Percentiles rank a stretch among this genome's conserved stretches.
Evolutionary conservation across 345 rosid species (phyloP).

Genomic region (Murraya paniculata): DNA sequence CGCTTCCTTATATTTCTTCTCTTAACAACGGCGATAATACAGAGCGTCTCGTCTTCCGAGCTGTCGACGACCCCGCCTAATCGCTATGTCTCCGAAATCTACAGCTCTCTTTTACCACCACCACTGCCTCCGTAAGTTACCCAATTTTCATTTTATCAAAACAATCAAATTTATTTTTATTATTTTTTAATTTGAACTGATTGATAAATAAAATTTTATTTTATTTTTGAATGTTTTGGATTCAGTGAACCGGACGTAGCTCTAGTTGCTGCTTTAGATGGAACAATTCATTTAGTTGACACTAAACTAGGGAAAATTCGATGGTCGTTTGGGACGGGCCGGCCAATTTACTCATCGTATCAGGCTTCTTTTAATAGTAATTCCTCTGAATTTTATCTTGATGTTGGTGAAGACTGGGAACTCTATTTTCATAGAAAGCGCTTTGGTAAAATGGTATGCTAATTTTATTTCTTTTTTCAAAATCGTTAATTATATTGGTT

Average conservation of each 20-base stretch:
- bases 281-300: slow-evolving; percentile 51
- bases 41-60: slow-evolving; percentile 33
- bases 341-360: slow-evolving; percentile 63
- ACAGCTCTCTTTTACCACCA: slow-evolving; percentile 36
- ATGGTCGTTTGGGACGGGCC: slow-evolving; percentile 54
- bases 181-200: neutral
- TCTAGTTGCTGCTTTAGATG: slow-evolving; percentile 50
- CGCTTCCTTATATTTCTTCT: slow-evolving; percentile 37
- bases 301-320: slow-evolving; percentile 27
- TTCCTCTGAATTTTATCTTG: slow-evolving; percentile 47
- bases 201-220: neutral
- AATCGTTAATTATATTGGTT: neutral
- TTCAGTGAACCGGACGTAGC: slow-evolving; percentile 39
- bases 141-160: neutral
- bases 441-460: slow-evolving; percentile 40
- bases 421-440: slow-evolving; percentile 44
- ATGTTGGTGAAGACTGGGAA: slow-evolving; percentile 59
- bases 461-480: neutral
- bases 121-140: neutral
- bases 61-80: slow-evolving; percentile 30
- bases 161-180: neutral
- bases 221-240: slow-evolving; percentile 10
- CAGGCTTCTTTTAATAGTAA: slow-evolving; percentile 38
- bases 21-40: slow-evolving; percentile 31
- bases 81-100: slow-evolving; percentile 15